These are phyloP conservation scores for Daucus carota DNA, from an alignment of 129 eudicot genomes.

Conservation along the genomic window DH1_v3.0 NC_030389.2:34556501-34557000, in stretches of 20 bases:
- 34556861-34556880: not conserved
- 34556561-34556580: not conserved
- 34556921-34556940: too few species aligned
- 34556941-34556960: too few species aligned
- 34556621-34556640: not conserved
- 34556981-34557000: too few species aligned
- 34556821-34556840: not conserved
- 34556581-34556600: conserved; percentile 5
- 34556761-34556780: not conserved
- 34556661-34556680: not conserved
- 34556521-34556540: not conserved
- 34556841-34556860: conserved; percentile 2
- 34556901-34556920: not conserved
- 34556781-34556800: not conserved
- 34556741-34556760: conserved; percentile 4
- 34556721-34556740: not conserved
- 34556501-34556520: not conserved
- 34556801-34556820: not conserved
- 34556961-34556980: too few species aligned
- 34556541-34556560: not conserved
- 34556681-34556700: not conserved
- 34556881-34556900: not conserved
- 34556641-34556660: not conserved
- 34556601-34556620: not conserved
- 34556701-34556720: not conserved